Evolutionary conservation across 1,284 basidiomycete genomes (phyloP).

Genomic region (Leccinum discolor): DNA sequence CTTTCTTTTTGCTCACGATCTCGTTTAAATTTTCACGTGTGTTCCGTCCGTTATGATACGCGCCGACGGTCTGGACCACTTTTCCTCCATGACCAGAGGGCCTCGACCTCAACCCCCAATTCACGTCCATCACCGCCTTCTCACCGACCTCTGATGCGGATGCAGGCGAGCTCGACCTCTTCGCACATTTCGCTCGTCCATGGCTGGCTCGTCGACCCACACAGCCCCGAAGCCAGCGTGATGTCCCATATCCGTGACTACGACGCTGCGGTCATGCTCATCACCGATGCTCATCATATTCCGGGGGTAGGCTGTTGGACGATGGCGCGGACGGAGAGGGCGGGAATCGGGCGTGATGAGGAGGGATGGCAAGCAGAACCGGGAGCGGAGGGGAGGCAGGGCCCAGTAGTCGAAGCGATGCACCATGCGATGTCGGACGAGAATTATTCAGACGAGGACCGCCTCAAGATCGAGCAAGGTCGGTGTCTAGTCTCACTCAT

Average conservation of each 20-base stretch:
- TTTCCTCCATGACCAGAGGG: constrained; percentile 51
- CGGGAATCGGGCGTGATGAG: constrained; percentile 19
- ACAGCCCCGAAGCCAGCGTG: constrained; percentile 57
- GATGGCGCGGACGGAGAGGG: not conserved
- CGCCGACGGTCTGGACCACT: not conserved
- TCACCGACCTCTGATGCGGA: constrained; percentile 49
- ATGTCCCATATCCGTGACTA: constrained; percentile 62
- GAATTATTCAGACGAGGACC: constrained; percentile 45
- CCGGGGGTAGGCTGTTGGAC: constrained; percentile 58
- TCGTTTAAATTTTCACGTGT: not conserved
- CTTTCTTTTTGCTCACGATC: not conserved
- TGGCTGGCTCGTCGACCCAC: constrained; percentile 89
- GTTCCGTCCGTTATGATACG: not conserved
- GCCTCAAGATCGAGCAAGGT: constrained; percentile 69
- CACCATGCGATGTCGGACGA: not conserved
- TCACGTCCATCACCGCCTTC: constrained; percentile 70
- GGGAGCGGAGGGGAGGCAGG: constrained; percentile 3
- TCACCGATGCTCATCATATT: constrained; percentile 77
- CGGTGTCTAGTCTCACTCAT: not conserved
- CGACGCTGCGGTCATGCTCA: constrained; percentile 67
- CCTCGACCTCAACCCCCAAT: constrained; percentile 85
- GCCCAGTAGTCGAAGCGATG: constrained; percentile 11
- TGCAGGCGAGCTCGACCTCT: constrained; percentile 79
- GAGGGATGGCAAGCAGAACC: not conserved
- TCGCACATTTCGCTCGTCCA: constrained; percentile 84